phyloP scores from a whole-genome alignment of 306 rosid species.

The Abrus precatorius region DNA sequence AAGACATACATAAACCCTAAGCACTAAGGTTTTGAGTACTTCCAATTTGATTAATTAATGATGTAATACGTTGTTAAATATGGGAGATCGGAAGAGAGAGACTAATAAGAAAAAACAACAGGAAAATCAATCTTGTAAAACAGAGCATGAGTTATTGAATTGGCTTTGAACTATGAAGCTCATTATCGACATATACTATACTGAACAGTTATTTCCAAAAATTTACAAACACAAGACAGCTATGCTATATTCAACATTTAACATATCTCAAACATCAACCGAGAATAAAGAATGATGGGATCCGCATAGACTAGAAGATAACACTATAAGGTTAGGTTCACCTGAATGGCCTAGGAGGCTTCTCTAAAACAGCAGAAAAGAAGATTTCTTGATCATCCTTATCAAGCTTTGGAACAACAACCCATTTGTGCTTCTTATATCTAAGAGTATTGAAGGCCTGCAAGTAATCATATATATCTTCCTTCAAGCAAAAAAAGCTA shows the following conservation, averaged over 20 bases:
- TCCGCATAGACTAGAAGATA: neutral
- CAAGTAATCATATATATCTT: constrained; percentile 75
- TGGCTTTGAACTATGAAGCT: constrained; percentile 25
- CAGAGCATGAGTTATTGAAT: neutral
- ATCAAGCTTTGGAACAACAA: constrained; percentile 78
- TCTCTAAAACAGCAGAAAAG: constrained; percentile 84
- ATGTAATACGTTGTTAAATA: too few species aligned
- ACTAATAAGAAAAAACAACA: neutral
- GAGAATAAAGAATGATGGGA: constrained; percentile 27
- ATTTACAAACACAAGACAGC: constrained; percentile 24
- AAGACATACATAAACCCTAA: neutral
- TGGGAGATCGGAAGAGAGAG: too few species aligned
- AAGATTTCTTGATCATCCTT: constrained; percentile 69
- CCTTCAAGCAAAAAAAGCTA: constrained; percentile 73
- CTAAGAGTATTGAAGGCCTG: constrained; percentile 64
- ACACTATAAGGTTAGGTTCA: constrained; percentile 31
- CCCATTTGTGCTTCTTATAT: constrained; percentile 75
- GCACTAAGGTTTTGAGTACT: too few species aligned
- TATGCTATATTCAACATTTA: neutral
- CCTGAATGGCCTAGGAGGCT: constrained; percentile 76
- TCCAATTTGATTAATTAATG: too few species aligned
- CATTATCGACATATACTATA: constrained; percentile 25
- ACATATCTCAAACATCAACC: neutral
- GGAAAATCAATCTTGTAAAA: neutral
- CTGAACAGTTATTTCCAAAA: neutral